Conservation (phyloP, 2,329 filamentous ascomycete species). For the Fusarium haematococcum region DNA sequence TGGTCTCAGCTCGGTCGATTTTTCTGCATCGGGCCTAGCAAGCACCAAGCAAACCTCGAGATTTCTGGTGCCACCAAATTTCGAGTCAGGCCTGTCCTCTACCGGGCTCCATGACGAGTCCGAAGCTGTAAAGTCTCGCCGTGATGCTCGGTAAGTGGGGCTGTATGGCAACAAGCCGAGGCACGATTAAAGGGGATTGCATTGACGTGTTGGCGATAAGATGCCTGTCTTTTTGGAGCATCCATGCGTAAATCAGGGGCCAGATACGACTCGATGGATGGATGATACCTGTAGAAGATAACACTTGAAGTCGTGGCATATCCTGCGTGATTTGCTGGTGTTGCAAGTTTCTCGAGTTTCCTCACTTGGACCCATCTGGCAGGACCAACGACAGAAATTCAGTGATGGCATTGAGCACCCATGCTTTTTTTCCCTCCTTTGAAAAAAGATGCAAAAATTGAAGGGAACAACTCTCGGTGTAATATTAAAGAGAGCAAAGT, state of each 20-base stretch:
- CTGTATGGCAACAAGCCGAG: constrained; percentile 26
- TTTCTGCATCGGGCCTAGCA: constrained; percentile 6
- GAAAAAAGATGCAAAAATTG: not conserved
- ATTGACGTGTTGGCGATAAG: not conserved
- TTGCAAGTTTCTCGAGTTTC: not conserved
- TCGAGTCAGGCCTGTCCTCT: not conserved
- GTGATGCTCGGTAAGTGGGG: constrained; percentile 26
- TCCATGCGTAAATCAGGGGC: constrained; percentile 1
- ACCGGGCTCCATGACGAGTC: constrained; percentile 1
- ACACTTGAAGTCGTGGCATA: not conserved
- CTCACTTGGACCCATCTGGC: not conserved
- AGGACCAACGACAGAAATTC: not conserved
- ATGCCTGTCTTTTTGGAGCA: not conserved
- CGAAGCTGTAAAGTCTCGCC: constrained; percentile 12
- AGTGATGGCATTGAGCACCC: not conserved
- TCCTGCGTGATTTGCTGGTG: not conserved
- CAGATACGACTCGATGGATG: not conserved
- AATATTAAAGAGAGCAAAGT: not conserved
- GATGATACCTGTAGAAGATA: not conserved
- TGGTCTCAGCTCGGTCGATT: constrained; percentile 6
- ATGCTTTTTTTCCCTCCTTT: not conserved
- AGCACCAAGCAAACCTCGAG: not conserved
- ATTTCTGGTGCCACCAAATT: not conserved
- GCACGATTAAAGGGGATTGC: constrained; percentile 18
- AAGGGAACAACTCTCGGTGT: not conserved